These are phyloP conservation scores for Paxillus involutus DNA, from an alignment of 768 basidiomycete genomes.

Conservation along the genomic window DNA sequence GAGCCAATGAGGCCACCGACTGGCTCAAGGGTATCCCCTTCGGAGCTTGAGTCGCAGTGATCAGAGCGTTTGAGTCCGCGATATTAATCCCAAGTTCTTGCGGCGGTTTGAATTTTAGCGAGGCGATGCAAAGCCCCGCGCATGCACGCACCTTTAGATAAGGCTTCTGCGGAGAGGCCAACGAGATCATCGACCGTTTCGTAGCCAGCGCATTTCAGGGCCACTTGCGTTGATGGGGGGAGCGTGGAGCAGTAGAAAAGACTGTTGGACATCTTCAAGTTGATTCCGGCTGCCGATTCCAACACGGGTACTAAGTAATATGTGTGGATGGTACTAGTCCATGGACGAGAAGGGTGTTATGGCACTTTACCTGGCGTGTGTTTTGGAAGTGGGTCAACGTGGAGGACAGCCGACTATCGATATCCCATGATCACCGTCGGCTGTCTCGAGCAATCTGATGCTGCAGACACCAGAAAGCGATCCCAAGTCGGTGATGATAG, in stretches of 20 bases:
- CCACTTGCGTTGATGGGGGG: slow-evolving; percentile 43
- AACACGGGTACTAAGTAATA: not conserved
- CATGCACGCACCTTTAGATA: slow-evolving; percentile 48
- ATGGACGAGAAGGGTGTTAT: not conserved
- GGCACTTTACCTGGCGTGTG: slow-evolving; percentile 6
- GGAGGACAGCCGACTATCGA: not conserved
- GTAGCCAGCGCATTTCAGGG: slow-evolving; percentile 55
- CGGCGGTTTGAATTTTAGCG: not conserved
- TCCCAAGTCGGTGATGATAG: too few species aligned
- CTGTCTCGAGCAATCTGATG: not conserved
- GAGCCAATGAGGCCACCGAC: slow-evolving; percentile 49
- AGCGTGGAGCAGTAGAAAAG: slow-evolving; percentile 46
- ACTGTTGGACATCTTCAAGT: slow-evolving; percentile 38
- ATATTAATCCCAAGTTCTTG: slow-evolving; percentile 53
- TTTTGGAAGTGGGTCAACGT: not conserved
- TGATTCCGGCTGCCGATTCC: not conserved
- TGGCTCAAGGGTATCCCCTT: slow-evolving; percentile 45
- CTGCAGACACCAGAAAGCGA: too few species aligned
- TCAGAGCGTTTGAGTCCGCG: slow-evolving; percentile 44
- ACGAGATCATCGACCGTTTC: slow-evolving; percentile 55
- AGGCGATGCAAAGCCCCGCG: not conserved
- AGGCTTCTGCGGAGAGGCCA: slow-evolving; percentile 39
- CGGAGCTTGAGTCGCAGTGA: slow-evolving; percentile 40
- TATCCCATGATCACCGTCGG: slow-evolving; percentile 1
- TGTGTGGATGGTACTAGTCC: not conserved